Base-by-base conservation (phyloP, 306 rosid species). In the Malus domestica region DNA sequence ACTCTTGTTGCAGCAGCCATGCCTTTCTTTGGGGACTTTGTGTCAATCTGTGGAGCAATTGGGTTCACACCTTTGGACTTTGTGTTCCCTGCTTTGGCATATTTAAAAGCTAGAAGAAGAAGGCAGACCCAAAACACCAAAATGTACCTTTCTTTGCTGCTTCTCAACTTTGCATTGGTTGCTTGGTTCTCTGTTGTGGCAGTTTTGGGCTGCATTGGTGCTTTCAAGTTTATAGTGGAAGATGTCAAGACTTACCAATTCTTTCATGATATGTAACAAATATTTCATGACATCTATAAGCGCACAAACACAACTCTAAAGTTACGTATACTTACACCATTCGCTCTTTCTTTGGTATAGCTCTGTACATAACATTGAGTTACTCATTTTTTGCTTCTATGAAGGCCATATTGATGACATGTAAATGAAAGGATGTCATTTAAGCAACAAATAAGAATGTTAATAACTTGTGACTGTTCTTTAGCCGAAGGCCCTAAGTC, bases 11-110 rank as follows among this genome's bases (percentile, higher is more conserved):
- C 95, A 38, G 86, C 91, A n/a, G 96, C 93, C 68, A 62, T 89
- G 84, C 96, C 91, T n/a, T 88, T 90, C 72, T 88, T 92, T 59
- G 91, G 91, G 52, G 91, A 89, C 33, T 92, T 88, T 81, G 90
- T 92, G 79, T 79, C 97, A 67, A 88, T 87, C 6, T 89, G 97
- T 16, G 93, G 95, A 62, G 95, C 95, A 67, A 78, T 89, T 15
- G 97, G 95, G 67, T 91, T 91, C 73, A 88, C 96, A 25, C 91
- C 90, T 20, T 85, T 92, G 49, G 96, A 92, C 64, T 88, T 90
- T 79, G 88, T 90, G 71, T 87, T 90, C 86, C 93, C 90, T 66
- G 89, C 93, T 63, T 75, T 90, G 64, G 93, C 97, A 76, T 90
- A 88, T 78, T 80, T 90, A 20, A 92, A 87, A 85, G 91, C 74